phyloP scores from a whole-genome alignment of 1,284 basidiomycete species.

The Sporisorium exsertum region DNA sequence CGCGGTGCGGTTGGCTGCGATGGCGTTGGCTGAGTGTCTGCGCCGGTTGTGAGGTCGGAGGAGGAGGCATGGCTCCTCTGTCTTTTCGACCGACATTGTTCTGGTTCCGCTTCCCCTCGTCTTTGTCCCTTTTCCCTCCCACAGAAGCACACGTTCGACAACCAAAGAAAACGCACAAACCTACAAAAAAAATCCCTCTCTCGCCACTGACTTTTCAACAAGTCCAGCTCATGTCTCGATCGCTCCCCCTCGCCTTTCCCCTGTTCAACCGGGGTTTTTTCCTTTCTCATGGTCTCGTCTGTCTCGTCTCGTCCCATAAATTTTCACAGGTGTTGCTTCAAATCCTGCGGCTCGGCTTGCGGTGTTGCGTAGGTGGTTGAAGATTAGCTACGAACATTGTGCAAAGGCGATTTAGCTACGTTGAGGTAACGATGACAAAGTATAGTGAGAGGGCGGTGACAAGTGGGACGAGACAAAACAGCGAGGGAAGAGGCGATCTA shows the following conservation, averaged over 20 bases:
- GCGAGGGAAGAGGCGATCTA: not conserved
- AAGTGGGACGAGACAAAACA: not conserved
- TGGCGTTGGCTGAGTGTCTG: constrained; percentile 50
- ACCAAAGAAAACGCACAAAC: not conserved
- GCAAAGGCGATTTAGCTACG: not conserved
- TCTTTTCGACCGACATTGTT: not conserved
- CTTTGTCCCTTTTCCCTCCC: not conserved
- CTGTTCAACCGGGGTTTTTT: constrained; percentile 20
- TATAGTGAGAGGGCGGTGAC: constrained; percentile 3
- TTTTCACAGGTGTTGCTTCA: constrained; percentile 3
- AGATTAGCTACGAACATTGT: not conserved
- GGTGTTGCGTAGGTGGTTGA: not conserved
- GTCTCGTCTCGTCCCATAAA: not conserved
- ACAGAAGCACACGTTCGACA: constrained; percentile 10
- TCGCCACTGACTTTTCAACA: constrained; percentile 7
- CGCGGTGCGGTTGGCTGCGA: constrained; percentile 59
- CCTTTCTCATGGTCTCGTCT: not conserved
- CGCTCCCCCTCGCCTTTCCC: not conserved
- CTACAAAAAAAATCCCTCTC: not conserved
- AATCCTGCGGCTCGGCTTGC: not conserved
- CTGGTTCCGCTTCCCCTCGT: not conserved
- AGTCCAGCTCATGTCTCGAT: not conserved
- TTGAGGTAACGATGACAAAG: constrained; percentile 12
- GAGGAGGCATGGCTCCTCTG: too few species aligned
- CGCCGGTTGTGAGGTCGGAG: too few species aligned